Percentiles rank a stretch among this genome's conserved stretches.
These are phyloP conservation scores for Alternaria metachromatica DNA, from an alignment of 2,329 filamentous ascomycete species.

Conservation along the genomic window DNA sequence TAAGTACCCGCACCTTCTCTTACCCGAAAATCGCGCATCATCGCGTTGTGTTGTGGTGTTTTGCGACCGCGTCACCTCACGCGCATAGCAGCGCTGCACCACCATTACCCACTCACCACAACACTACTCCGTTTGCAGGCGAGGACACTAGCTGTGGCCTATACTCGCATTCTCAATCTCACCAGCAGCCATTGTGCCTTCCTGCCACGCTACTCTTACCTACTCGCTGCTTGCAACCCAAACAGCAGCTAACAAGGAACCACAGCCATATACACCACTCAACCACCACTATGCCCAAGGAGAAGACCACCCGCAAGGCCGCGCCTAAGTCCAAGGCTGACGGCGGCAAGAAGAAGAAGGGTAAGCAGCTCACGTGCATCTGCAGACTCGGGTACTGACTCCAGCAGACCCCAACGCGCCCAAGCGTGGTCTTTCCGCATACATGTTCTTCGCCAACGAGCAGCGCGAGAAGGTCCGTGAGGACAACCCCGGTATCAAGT, in stretches of 20 bases:
- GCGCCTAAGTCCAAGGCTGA: conserved; percentile 53
- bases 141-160: conserved; percentile 5
- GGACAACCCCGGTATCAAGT: conserved; percentile 97
- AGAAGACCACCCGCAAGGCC: conserved; percentile 66
- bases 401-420: conserved; percentile 88
- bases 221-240: neutral
- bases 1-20: conserved; percentile 37
- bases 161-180: conserved; percentile 1
- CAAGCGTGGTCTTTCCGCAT: conserved; percentile 98
- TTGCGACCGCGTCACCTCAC: conserved; percentile 37
- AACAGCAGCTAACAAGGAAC: conserved; percentile 18
- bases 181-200: neutral
- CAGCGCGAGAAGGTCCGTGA: conserved; percentile 97
- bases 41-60: conserved; percentile 38
- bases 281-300: conserved; percentile 69
- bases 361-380: conserved; percentile 50
- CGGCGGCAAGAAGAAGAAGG: conserved; percentile 75
- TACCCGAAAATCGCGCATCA: conserved; percentile 35
- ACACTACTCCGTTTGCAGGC: conserved; percentile 13
- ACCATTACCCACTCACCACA: conserved; percentile 24
- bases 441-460: conserved; percentile 99
- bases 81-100: conserved; percentile 29
- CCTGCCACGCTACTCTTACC: conserved; percentile 2
- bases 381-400: conserved; percentile 13
- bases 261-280: conserved; percentile 22